phyloP scores from a whole-genome alignment of 768 basidiomycete genomes.

The Phanerodontia chrysosporium region DNA sequence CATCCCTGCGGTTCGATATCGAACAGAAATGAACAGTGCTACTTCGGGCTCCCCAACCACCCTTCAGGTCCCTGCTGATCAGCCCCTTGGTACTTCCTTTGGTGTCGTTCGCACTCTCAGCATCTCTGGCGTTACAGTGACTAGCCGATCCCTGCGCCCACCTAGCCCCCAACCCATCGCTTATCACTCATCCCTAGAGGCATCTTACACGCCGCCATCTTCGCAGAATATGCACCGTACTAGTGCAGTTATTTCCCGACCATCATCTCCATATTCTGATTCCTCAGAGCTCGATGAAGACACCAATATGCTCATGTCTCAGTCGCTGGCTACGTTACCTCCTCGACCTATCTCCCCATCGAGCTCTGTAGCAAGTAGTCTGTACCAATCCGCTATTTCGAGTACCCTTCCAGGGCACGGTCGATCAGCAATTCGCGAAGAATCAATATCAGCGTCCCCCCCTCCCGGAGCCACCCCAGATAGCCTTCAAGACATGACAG shows the following conservation, averaged over 20 bases:
- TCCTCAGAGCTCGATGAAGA: conserved; percentile 53
- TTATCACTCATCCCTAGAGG: conserved; percentile 1
- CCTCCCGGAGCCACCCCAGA: background rate
- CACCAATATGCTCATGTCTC: conserved; percentile 64
- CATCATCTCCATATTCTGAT: conserved; percentile 21
- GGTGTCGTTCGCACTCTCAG: conserved; percentile 44
- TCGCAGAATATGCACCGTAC: conserved; percentile 1
- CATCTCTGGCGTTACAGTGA: conserved; percentile 53
- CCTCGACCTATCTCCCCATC: conserved; percentile 28
- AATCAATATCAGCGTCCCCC: background rate
- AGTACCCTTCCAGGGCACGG: conserved; percentile 4
- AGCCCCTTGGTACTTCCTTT: conserved; percentile 3
- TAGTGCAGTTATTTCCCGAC: conserved; percentile 22
- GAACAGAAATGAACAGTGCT: conserved; percentile 33
- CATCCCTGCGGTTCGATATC: conserved; percentile 56
- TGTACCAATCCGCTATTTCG: conserved; percentile 77
- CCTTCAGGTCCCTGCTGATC: background rate
- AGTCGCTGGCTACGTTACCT: conserved; percentile 63
- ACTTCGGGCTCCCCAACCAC: background rate
- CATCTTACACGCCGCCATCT: background rate
- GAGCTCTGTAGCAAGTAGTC: conserved; percentile 52
- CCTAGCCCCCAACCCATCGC: conserved; percentile 10
- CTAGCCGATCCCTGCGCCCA: conserved; percentile 41
- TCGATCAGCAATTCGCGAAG: background rate
- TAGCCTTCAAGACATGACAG: background rate